phyloP scores from a whole-genome alignment of 1,284 basidiomycete species.

The Heterobasidion annosum region DNA sequence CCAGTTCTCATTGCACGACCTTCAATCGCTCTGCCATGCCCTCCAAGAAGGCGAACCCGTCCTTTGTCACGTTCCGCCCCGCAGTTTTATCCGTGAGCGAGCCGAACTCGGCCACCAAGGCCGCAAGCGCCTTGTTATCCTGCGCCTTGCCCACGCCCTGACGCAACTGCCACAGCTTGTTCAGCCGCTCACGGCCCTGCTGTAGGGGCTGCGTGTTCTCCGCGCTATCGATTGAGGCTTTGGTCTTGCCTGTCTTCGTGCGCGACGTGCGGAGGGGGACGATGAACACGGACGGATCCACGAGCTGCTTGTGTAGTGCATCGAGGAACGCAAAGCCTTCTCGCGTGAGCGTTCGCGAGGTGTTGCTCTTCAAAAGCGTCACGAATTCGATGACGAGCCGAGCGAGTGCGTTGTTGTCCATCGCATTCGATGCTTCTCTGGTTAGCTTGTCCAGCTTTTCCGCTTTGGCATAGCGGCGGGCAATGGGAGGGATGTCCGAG shows the following conservation, averaged over 20 bases:
- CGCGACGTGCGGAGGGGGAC: conserved; percentile 41
- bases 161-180: conserved; percentile 45
- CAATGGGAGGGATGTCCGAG: conserved; percentile 20
- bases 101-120: conserved; percentile 59
- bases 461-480: conserved; percentile 37
- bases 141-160: conserved; percentile 39
- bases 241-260: conserved; percentile 27
- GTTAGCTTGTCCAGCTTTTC: conserved; percentile 39
- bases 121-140: conserved; percentile 46
- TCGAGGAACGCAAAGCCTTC: conserved; percentile 65
- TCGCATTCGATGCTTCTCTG: conserved; percentile 30
- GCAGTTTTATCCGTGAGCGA: conserved; percentile 54
- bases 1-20: not conserved
- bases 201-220: not conserved
- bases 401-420: conserved; percentile 44
- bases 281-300: conserved; percentile 51
- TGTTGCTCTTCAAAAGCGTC: conserved; percentile 48
- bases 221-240: conserved; percentile 3
- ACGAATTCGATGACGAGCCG: conserved; percentile 48
- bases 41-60: conserved; percentile 63
- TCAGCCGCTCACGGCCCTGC: conserved; percentile 37
- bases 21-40: conserved; percentile 41
- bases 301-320: conserved; percentile 56
- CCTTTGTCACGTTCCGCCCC: conserved; percentile 64
- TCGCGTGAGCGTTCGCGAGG: conserved; percentile 56